Evolutionary conservation across 148 eudicot genomes (phyloP), one percentile per base, ranked within the genome.

Genomic region (Heliamphora exappendiculata): DNA sequence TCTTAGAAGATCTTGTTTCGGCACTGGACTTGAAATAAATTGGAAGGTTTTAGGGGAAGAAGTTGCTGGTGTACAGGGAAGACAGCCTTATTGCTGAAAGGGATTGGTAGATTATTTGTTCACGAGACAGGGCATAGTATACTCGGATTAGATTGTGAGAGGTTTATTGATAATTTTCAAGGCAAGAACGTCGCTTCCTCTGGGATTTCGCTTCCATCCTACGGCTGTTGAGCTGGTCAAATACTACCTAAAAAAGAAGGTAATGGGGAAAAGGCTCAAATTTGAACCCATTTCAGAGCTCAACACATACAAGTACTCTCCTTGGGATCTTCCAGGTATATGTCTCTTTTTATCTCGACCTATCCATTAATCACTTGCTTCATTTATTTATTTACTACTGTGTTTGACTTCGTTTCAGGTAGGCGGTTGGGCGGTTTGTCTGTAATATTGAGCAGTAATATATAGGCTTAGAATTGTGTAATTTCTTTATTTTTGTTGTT

Each of bases 191-290:
- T 58, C 79, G 11, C 81, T 84, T 45, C 82, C 81, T 45, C 95
- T 88, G 0, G 98, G 97, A 19, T 83, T 90, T 80, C 91, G 93
- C 19, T 94, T 89, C 75, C 86, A 88, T 76, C 98, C 98, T 8
- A 91, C 97, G 8, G 94, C 87, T 73, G 85, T 76, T 42, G 98
- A 91, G 82, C 69, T 93, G 66, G 74, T 91, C 41, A 82, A 85
- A 92, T 89, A 74, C 70, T 89, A 90, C 72, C 88, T 94, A n/a
- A 94, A 91, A 74, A 87, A 93, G 81, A 91, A 90, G 77, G 80
- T 86, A 31, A 5, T 76, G 82, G 97, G 98, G 7, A 88, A 82
- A 71, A 79, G 77, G 3, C 65, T 87, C 22, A 33, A 4, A 39
- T 66, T 81, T 54, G 79, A 85, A 24, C 85, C 85, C 70, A 84